These are phyloP conservation scores for Zoysia pacifica DNA, from an alignment of 176 grass and related monocot species.

Conservation along the genomic window DNA sequence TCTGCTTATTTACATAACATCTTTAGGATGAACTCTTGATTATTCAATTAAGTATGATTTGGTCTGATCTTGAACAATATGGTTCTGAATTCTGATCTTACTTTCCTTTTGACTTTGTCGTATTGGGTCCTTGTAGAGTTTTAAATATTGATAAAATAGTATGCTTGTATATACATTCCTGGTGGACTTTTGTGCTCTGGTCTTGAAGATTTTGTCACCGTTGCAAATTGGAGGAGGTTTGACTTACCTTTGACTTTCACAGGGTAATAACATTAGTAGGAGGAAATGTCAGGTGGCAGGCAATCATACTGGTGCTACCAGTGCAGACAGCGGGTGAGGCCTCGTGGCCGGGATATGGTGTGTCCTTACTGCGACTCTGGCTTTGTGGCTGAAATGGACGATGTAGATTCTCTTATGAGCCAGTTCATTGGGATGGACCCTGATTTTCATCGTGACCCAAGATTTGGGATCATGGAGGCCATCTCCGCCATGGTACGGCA, in stretches of 20 bases:
- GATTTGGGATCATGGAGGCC: conserved; percentile 72
- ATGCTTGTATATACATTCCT: conserved; percentile 1
- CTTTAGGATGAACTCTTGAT: not conserved
- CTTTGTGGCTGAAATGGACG: conserved; percentile 74
- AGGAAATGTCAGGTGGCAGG: conserved; percentile 55
- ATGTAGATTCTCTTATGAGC: conserved; percentile 57
- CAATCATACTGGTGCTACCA: conserved; percentile 89
- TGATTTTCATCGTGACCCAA: conserved; percentile 66
- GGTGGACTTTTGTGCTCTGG: not conserved
- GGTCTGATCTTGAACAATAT: not conserved
- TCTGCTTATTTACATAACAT: not conserved
- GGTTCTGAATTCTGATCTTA: not conserved
- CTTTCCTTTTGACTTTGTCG: not conserved
- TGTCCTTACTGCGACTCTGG: conserved; percentile 84
- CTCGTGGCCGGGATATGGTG: conserved; percentile 58
- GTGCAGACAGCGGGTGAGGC: conserved; percentile 69
- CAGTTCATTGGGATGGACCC: conserved; percentile 64
- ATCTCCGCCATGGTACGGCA: conserved; percentile 74
- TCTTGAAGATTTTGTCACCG: conserved; percentile 14
- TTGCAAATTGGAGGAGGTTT: conserved; percentile 23
- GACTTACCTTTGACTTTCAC: not conserved
- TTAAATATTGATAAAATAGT: conserved; percentile 5
- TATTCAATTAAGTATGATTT: not conserved
- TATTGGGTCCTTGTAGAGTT: not conserved
- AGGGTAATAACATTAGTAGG: not conserved